Evolutionary conservation across 768 basidiomycete species (phyloP), one percentile per base, ranked within the genome.

Genomic region (Saitozyma podzolica): DNA sequence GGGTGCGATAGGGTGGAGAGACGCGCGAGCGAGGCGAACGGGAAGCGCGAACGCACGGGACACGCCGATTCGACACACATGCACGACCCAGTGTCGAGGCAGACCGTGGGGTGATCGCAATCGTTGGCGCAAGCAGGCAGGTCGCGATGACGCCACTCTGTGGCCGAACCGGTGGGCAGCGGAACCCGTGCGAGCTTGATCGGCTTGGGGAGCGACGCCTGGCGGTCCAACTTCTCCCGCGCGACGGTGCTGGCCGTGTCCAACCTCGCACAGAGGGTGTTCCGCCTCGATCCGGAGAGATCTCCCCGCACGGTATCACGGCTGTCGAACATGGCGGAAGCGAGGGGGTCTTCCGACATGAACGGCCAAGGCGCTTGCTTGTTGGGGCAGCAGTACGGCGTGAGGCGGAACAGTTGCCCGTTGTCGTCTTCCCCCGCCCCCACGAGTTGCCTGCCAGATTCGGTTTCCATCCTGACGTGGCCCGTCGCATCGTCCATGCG

Each of bases 71-170:
- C 61, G 20, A 69, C 67, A 47, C 74, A 76, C 14, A 67, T 68
- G 48, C 74, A 76, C 50, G 65, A 54, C 6, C 70, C 72, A 7
- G 70, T 74, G 47, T 76, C 61, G 41, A 76, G 58, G 54, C 74
- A 76, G 8, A 68, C 59, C 29, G 61, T 63, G 17, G 74, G 74
- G 54, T 67, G 70, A 45, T 65, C 63, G 63, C 72, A 76, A 37
- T 67, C 55, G 55, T 74, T 76, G 51, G 60, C 67, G 59, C 72
- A 76, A 13, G 64, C 54, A 6, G 65, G 65, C 16, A 68, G 55
- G 39, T 62, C 56, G 13, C 65, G 57, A 29, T 59, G 42, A n/a
- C 56, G 56, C 74, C 74, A 75, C 9, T 67, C 59, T 29, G 54
- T 51, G 8, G 60, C 53, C 40, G 37, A 14, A 11, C 60, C 60